These are phyloP conservation scores for Tylopilus orsonianus DNA, from an alignment of 1,284 basidiomycete genomes.

Conservation along the genomic window DNA sequence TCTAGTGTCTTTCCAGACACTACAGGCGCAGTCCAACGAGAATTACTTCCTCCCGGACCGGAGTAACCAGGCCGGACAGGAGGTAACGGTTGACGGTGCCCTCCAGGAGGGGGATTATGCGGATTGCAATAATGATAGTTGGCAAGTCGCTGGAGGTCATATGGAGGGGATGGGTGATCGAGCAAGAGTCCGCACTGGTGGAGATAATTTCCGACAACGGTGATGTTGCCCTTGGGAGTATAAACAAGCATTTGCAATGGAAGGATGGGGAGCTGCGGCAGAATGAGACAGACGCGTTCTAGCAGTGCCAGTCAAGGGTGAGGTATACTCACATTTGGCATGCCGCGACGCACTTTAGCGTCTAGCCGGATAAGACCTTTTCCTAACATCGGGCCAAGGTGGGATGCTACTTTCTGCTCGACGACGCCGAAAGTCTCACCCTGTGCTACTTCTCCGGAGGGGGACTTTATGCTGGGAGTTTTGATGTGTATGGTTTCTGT, in stretches of 20 bases:
- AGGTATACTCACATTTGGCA: slow-evolving; percentile 51
- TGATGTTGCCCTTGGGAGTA: slow-evolving; percentile 89
- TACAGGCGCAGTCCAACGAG: slow-evolving; percentile 58
- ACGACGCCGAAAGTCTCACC: slow-evolving; percentile 82
- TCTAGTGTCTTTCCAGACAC: slow-evolving; percentile 82
- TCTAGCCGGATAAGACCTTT: slow-evolving; percentile 85
- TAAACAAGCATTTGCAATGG: slow-evolving; percentile 87
- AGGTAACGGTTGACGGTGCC: slow-evolving; percentile 48
- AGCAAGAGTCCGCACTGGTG: slow-evolving; percentile 69
- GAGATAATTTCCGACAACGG: slow-evolving; percentile 76
- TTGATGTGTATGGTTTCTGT: slow-evolving; percentile 82
- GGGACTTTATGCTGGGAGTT: slow-evolving; percentile 54
- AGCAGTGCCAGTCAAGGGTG: slow-evolving; percentile 11
- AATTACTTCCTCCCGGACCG: slow-evolving; percentile 41
- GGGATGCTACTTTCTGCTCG: slow-evolving; percentile 77
- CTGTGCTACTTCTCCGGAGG: slow-evolving; percentile 49
- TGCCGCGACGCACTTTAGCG: slow-evolving; percentile 69
- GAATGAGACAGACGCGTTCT: slow-evolving; percentile 22
- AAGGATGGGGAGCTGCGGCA: slow-evolving; percentile 68
- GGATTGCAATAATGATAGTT: slow-evolving; percentile 84
- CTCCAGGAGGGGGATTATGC: slow-evolving; percentile 79
- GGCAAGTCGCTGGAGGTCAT: slow-evolving; percentile 57
- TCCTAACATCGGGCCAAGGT: slow-evolving; percentile 77
- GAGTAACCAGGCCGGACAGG: slow-evolving; percentile 43
- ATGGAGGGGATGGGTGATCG: slow-evolving; percentile 72